Base-by-base conservation (phyloP, 495 filamentous ascomycete genomes). In the Hapsidospora chrysogenum region DNA sequence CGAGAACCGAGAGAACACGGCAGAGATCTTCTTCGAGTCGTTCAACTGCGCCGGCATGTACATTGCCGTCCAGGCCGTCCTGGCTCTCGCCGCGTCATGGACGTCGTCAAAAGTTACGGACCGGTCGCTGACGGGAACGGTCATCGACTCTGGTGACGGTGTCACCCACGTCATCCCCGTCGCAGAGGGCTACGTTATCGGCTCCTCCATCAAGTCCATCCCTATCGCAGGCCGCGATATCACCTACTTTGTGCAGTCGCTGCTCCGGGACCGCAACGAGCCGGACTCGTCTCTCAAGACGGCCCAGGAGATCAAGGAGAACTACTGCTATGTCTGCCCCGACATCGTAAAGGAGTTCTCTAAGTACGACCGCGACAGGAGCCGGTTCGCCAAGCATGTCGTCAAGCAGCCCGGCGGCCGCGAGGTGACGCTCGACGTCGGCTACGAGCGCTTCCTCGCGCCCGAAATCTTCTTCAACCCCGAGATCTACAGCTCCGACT, bases 401-500 rank as follows among this genome's bases (percentile, higher is more conserved):
- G 82, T 92, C 11, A 75, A 71, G 22, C 73, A 87, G 31, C 82
- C 82, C n/a, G 85, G 85, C 42, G 89, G 89, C 29, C 74, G 78
- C 40, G 77, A 76, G 41, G 74, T 86, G 8, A 72, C 61, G 11
- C 82, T 97, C 23, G 89, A 97, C 50, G 80, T 97, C 23, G 89
- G 89, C 27, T 97, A 97, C 59, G 89, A 97, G 53, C 83, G 89
- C 23, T 97, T 97, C 70, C 69, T 97, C 27, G 89, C 89, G 2
- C 89, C 89, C 29, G 89, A 97, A 56, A 97, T 97, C 44, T 97
- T 96, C 66, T 97, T 97, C 69, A 97, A 96, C 57, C 89, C 89
- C 22, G 89, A 97, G 64, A 96, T 96, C 49, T 95, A 93, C 64
- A 92, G 82, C 20, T 94, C 86, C 39, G 92, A 97, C 56, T 97